These are phyloP conservation scores for Aspergillus sparsus DNA, from an alignment of 495 filamentous ascomycete genomes.

Conservation along the genomic window DNA sequence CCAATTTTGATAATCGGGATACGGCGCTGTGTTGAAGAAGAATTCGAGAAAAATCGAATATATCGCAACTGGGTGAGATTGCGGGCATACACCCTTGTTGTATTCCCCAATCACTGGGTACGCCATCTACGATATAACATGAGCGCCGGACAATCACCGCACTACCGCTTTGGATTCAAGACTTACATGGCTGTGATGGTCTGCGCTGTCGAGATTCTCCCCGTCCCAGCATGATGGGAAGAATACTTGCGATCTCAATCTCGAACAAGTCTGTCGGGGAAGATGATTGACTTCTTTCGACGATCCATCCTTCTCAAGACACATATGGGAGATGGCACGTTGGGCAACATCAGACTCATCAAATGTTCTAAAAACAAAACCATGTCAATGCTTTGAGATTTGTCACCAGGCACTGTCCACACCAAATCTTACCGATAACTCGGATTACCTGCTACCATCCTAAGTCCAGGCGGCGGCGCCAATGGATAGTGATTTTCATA, in stretches of 20 bases:
- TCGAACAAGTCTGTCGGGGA: conserved; percentile 20
- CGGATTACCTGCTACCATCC: conserved; percentile 71
- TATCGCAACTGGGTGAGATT: conserved; percentile 57
- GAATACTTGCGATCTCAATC: conserved; percentile 51
- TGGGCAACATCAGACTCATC: conserved; percentile 25
- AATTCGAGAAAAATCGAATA: conserved; percentile 71
- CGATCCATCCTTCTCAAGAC: conserved; percentile 20
- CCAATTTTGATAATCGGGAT: conserved; percentile 39
- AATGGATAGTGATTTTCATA: conserved; percentile 5
- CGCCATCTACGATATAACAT: conserved; percentile 22
- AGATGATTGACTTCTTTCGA: conserved; percentile 29
- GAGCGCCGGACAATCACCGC: not conserved
- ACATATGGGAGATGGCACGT: conserved; percentile 31
- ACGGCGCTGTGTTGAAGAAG: conserved; percentile 60
- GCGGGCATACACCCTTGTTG: conserved; percentile 30
- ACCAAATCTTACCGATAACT: not conserved
- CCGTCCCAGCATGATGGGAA: conserved; percentile 63
- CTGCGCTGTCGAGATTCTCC: conserved; percentile 51
- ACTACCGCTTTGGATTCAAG: not conserved
- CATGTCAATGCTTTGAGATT: not conserved
- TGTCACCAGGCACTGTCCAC: not conserved
- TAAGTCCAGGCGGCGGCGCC: conserved; percentile 60
- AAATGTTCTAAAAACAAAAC: conserved; percentile 19
- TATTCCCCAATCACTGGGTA: conserved; percentile 33
- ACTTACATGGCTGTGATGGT: conserved; percentile 52